Conservation (phyloP, 371 early-diverging fungal genomes). For the Actinomortierella ambigua region DNA sequence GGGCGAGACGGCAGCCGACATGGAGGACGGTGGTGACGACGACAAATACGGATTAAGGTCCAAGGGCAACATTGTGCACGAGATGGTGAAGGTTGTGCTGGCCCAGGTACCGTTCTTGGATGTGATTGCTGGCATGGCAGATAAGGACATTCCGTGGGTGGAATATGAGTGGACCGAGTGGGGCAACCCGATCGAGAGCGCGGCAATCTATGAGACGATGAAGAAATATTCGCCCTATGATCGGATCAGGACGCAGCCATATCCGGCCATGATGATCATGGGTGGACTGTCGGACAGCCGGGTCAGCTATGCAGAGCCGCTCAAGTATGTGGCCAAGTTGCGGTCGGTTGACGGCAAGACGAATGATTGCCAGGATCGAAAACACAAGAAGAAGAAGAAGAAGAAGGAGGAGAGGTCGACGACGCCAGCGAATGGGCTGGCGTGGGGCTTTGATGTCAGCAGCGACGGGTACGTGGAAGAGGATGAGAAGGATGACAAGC, state of each 20-base stretch:
- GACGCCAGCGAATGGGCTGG: conserved; percentile 1
- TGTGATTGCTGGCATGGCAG: conserved; percentile 53
- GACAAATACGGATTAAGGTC: neutral
- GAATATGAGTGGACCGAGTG: conserved; percentile 62
- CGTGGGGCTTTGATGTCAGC: too few relatives aligned
- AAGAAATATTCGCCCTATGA: conserved; percentile 57
- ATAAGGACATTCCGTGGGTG: conserved; percentile 59
- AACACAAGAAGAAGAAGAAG: neutral
- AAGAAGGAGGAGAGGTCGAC: neutral
- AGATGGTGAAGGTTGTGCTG: conserved; percentile 50
- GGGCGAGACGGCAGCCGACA: conserved; percentile 15
- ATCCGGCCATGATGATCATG: conserved; percentile 51
- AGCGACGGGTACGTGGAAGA: neutral
- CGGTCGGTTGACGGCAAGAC: conserved; percentile 41
- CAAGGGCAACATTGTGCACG: conserved; percentile 24
- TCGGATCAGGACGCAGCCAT: conserved; percentile 36
- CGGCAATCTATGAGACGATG: conserved; percentile 52
- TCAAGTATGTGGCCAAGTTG: conserved; percentile 58
- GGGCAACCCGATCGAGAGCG: conserved; percentile 53
- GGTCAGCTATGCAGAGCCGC: conserved; percentile 58
- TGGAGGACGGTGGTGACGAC: neutral
- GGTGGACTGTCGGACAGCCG: conserved; percentile 53
- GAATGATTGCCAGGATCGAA: conserved; percentile 37
- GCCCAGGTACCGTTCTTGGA: conserved; percentile 64
- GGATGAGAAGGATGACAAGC: neutral